Evolutionary conservation across 495 filamentous ascomycete genomes (phyloP).

Genomic region (Penicillium lividum): DNA sequence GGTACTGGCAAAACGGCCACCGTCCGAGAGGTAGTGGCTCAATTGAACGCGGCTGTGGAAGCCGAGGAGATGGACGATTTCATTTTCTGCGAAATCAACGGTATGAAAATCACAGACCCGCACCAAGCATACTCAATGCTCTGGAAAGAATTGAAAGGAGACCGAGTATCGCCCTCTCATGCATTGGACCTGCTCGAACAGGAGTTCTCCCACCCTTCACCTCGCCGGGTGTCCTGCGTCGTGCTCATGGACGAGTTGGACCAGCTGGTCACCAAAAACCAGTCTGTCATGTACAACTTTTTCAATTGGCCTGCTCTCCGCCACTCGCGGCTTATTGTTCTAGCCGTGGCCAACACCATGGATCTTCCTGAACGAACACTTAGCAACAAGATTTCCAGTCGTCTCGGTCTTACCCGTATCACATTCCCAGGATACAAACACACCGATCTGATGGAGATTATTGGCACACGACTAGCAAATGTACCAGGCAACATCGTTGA

Average conservation of each 20-base stretch:
- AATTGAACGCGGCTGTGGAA: conserved; percentile 79
- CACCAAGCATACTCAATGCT: conserved; percentile 94
- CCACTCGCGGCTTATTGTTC: conserved; percentile 88
- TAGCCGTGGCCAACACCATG: conserved; percentile 99
- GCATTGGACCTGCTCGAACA: conserved; percentile 86
- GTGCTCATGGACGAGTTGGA: conserved; percentile 99
- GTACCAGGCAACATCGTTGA: conserved; percentile 91
- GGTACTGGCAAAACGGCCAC: conserved; percentile 99
- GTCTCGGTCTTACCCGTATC: conserved; percentile 85
- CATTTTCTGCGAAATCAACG: conserved; percentile 99
- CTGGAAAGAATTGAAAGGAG: conserved; percentile 93
- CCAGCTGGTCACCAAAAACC: conserved; percentile 95
- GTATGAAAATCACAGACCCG: conserved; percentile 98
- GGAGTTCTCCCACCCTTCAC: conserved; percentile 88
- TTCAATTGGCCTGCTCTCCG: conserved; percentile 98
- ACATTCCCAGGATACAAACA: conserved; percentile 98
- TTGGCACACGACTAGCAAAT: conserved; percentile 81
- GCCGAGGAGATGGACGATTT: conserved; percentile 97
- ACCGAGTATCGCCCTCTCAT: conserved; percentile 89
- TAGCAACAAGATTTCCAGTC: conserved; percentile 95
- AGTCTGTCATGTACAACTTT: conserved; percentile 99
- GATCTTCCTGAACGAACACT: conserved; percentile 95
- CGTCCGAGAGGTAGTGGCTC: conserved; percentile 89
- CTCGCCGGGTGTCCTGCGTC: conserved; percentile 90
- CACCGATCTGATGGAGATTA: conserved; percentile 96